Percentiles rank a stretch among this genome's conserved stretches.
phyloP scores from a whole-genome alignment of 371 early-diverging fungal genomes.

The Umbelopsis sp. region DNA sequence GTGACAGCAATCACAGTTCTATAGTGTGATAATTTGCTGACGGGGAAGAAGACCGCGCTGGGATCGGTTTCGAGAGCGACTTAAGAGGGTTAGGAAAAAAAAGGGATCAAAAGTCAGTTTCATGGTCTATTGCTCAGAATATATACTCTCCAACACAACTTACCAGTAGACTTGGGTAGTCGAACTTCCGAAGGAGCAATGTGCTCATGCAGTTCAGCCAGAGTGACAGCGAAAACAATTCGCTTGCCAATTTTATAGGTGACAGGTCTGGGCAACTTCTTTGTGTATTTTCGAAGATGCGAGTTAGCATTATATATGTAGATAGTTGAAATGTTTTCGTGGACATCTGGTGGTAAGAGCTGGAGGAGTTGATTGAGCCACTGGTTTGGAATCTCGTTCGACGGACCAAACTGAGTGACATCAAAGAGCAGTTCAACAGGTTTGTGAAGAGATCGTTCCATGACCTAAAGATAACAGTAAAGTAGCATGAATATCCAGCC shows the following conservation, averaged over 20 bases:
- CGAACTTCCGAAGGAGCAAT: slow-evolving; percentile 72
- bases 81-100: slow-evolving; percentile 21
- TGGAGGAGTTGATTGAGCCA: slow-evolving; percentile 78
- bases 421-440: slow-evolving; percentile 84
- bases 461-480: slow-evolving; percentile 35
- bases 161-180: slow-evolving; percentile 78
- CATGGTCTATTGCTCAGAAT: not conserved
- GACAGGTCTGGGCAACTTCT: slow-evolving; percentile 60
- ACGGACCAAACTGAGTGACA: slow-evolving; percentile 76
- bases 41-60: slow-evolving; percentile 66
- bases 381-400: slow-evolving; percentile 81
- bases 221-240: slow-evolving; percentile 63
- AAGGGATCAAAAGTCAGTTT: too few species aligned
- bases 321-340: slow-evolving; percentile 57
- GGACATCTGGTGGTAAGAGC: slow-evolving; percentile 67
- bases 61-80: slow-evolving; percentile 73
- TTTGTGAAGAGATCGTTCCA: slow-evolving; percentile 62
- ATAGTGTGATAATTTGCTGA: slow-evolving; percentile 65
- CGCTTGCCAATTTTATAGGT: slow-evolving; percentile 66
- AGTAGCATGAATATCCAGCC: too few species aligned
- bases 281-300: slow-evolving; percentile 72
- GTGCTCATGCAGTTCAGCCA: slow-evolving; percentile 75
- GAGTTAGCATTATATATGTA: slow-evolving; percentile 85
- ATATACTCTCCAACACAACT: slow-evolving; percentile 2
- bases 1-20: slow-evolving; percentile 75